Evolutionary conservation across 352 stramenopile species (phyloP).

Genomic region (Phytophthora cactorum): DNA sequence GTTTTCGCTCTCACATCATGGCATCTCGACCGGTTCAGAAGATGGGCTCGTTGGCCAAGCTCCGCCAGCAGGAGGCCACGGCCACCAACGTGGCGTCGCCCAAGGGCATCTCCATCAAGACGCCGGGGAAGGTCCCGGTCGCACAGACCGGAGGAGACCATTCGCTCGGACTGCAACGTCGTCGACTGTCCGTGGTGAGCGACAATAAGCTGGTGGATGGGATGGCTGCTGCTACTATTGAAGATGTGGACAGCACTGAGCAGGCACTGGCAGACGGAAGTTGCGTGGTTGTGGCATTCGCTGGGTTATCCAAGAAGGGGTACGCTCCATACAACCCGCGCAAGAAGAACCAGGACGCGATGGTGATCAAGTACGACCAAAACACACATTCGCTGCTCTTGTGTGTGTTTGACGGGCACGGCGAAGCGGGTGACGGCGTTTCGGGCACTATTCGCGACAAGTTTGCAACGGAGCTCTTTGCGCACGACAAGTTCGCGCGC

Average conservation of each 20-base stretch:
- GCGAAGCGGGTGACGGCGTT: constrained; percentile 95
- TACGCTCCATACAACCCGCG: constrained; percentile 94
- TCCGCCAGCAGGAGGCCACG: constrained; percentile 65
- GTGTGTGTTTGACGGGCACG: constrained; percentile 97
- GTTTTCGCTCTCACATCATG: constrained; percentile 32
- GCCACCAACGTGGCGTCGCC: constrained; percentile 78
- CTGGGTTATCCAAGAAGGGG: constrained; percentile 82
- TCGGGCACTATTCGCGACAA: constrained; percentile 90
- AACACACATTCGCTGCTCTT: constrained; percentile 94
- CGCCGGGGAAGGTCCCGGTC: constrained; percentile 46
- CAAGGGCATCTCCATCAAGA: constrained; percentile 85
- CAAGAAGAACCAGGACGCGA: constrained; percentile 98
- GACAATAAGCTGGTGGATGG: constrained; percentile 87
- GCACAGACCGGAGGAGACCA: constrained; percentile 50
- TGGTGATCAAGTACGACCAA: constrained; percentile 95
- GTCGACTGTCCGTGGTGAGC: constrained; percentile 73
- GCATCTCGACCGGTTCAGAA: constrained; percentile 51
- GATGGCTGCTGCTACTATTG: constrained; percentile 67
- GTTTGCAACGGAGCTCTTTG: constrained; percentile 92
- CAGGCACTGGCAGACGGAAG: constrained; percentile 57
- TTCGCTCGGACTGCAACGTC: constrained; percentile 67
- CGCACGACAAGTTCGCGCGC: constrained; percentile 81
- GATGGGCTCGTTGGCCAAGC: constrained; percentile 57
- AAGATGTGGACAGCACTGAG: constrained; percentile 58
- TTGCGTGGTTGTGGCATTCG: constrained; percentile 69